Percentiles rank a stretch among this genome's conserved stretches.
Evolutionary conservation across 805 yeast genomes (phyloP).

Genomic region (Yarrowia porcina): DNA sequence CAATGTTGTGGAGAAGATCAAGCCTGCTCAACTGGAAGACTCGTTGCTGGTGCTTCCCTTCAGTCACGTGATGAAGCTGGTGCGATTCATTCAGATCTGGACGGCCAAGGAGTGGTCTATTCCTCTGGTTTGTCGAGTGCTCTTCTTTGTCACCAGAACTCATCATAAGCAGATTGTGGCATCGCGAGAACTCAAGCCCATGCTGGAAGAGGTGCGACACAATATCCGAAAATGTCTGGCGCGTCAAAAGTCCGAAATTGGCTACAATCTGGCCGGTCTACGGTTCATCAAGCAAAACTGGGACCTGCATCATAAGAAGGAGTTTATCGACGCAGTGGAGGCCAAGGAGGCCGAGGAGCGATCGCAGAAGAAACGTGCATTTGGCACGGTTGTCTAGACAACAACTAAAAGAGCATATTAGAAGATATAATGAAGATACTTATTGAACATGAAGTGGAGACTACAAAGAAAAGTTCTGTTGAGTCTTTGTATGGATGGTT

Average conservation of each 20-base stretch:
- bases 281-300: conserved; percentile 71
- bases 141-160: conserved; percentile 68
- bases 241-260: conserved; percentile 57
- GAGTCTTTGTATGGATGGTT: too few species aligned
- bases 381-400: conserved; percentile 30
- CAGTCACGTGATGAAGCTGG: conserved; percentile 68
- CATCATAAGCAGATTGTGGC: conserved; percentile 76
- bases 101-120: conserved; percentile 51
- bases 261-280: conserved; percentile 82
- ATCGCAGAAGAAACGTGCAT: conserved; percentile 67
- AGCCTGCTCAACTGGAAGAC: conserved; percentile 84
- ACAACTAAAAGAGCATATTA: neutral
- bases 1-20: conserved; percentile 65
- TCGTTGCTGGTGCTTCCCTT: conserved; percentile 89
- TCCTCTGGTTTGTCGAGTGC: conserved; percentile 65
- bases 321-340: conserved; percentile 67
- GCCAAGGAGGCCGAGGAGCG: conserved; percentile 53
- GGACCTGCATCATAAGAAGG: conserved; percentile 69
- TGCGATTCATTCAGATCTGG: conserved; percentile 75
- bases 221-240: conserved; percentile 58
- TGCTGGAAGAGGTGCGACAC: conserved; percentile 59
- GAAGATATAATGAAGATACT: neutral
- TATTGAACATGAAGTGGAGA: too few species aligned
- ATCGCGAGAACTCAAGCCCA: conserved; percentile 50
- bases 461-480: too few species aligned